Percentiles rank a stretch among this genome's conserved stretches.
These are phyloP conservation scores for Ophiostoma fasciatum DNA, from an alignment of 2,329 filamentous ascomycete genomes.

Conservation along the genomic window DNA sequence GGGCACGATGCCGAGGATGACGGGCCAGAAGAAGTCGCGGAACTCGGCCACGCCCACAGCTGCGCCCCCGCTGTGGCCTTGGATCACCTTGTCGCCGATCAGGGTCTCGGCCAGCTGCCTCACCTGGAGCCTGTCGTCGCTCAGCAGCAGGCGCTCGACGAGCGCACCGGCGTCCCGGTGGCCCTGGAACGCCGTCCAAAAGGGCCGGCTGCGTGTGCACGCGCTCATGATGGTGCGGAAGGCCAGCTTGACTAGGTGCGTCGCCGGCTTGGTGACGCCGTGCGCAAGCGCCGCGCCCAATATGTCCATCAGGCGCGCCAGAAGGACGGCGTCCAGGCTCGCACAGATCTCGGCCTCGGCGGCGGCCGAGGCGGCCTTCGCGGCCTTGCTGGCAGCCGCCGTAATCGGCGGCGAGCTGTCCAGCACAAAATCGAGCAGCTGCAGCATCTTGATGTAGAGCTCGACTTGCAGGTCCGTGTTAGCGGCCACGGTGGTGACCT, in stretches of 20 bases:
- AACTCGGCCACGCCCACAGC: slow-evolving; percentile 23
- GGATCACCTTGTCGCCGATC: slow-evolving; percentile 18
- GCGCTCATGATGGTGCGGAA: slow-evolving; percentile 26
- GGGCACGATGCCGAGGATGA: slow-evolving; percentile 23
- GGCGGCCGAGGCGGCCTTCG: too few relatives aligned
- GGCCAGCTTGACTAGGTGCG: slow-evolving; percentile 14
- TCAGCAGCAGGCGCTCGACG: slow-evolving; percentile 22
- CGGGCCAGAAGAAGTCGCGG: slow-evolving; percentile 32
- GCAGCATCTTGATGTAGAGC: slow-evolving; percentile 39
- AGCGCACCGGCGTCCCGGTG: slow-evolving; percentile 16
- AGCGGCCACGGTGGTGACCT: slow-evolving; percentile 31
- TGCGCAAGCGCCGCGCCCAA: slow-evolving; percentile 11
- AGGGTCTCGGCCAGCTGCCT: slow-evolving; percentile 21
- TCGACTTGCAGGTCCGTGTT: slow-evolving; percentile 29
- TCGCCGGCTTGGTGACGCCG: slow-evolving; percentile 4
- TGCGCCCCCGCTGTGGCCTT: too few relatives aligned
- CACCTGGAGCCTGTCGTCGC: slow-evolving; percentile 21
- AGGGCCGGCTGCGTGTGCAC: too few relatives aligned
- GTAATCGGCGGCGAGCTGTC: slow-evolving; percentile 19
- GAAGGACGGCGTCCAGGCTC: slow-evolving; percentile 15
- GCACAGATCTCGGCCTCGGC: slow-evolving; percentile 8
- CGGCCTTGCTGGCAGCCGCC: too few relatives aligned
- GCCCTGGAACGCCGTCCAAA: slow-evolving; percentile 23
- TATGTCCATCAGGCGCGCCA: slow-evolving; percentile 19
- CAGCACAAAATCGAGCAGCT: slow-evolving; percentile 40